Percentiles rank a stretch among this genome's conserved stretches.
Evolutionary conservation across 2,329 filamentous ascomycete genomes (phyloP).

Genomic region (Ambrosiella xylebori): DNA sequence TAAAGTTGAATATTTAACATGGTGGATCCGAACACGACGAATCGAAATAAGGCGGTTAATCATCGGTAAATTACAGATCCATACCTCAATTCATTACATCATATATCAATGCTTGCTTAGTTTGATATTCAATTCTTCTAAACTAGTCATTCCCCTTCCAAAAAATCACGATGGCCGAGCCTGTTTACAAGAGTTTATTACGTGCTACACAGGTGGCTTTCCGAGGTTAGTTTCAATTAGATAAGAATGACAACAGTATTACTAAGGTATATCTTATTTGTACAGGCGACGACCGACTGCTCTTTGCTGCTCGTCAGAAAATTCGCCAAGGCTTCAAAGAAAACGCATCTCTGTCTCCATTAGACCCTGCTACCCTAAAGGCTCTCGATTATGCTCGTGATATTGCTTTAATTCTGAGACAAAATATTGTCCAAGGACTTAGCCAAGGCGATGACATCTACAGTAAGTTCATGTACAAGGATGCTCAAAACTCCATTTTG

Average conservation of each 20-base stretch:
- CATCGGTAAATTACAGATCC: neutral
- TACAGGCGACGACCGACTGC: constrained; percentile 50
- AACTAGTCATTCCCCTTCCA: no score
- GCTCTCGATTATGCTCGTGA: constrained; percentile 67
- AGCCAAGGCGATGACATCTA: constrained; percentile 35
- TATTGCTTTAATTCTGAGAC: constrained; percentile 58
- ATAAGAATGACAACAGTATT: neutral
- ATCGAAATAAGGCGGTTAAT: constrained; percentile 1
- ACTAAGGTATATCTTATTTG: no score
- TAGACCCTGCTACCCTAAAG: constrained; percentile 40
- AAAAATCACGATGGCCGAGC: constrained; percentile 40
- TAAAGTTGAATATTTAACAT: no score
- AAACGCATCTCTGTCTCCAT: constrained; percentile 40
- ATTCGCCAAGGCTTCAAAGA: constrained; percentile 59
- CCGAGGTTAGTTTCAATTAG: constrained; percentile 37
- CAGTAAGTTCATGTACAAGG: constrained; percentile 31
- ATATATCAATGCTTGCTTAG: neutral
- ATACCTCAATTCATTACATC: neutral
- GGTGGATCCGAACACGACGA: constrained; percentile 15
- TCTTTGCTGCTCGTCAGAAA: constrained; percentile 53
- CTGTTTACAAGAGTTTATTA: constrained; percentile 65
- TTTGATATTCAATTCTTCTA: no score
- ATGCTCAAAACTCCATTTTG: neutral
- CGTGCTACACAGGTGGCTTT: constrained; percentile 74
- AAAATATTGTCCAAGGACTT: constrained; percentile 79